Evolutionary conservation across 768 basidiomycete species (phyloP), one percentile per base, ranked within the genome.

Genomic region (Phlebiopsis flavidoalba): DNA sequence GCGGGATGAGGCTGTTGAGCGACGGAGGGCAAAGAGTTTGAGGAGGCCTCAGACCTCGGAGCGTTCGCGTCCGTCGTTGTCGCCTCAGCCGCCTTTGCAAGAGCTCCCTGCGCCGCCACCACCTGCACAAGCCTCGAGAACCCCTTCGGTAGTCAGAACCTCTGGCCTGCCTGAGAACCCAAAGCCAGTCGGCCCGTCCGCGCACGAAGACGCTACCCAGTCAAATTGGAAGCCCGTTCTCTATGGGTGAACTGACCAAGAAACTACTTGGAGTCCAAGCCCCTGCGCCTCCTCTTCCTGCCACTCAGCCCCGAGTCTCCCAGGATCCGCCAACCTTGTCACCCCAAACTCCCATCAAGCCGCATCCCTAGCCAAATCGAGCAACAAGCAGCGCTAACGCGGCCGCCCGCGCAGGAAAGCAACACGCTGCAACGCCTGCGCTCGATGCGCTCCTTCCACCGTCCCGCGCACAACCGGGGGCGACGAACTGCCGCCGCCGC

Each of bases 361-460:
- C 57, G 46, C 45, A 8, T 43, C 11, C 52, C 53, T 3, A 47
- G 15, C 21, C 52, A 24, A 19, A 35, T 14, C 46, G 36, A 53
- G 14, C 57, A 58, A 15, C 47, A 58, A 14, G 12, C 26, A 17
- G 40, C 17, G 40, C 40, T 43, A 12, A 33, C 31, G 15, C 31
- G 17, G 10, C 33, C 52, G 8, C 17, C 52, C 17, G 15, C 14
- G 33, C 31, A 53, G 15, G 33, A 31, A 10, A 21, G 7, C 49
- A n/a, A 3, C 47, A 46, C 19, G n/a, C 67, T 70, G 14, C 66
- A 63, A 56, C 49, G 71, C 3, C 64, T 89, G 31, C 80, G 80
- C 19, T 72, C 79, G 21, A 75, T 74, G 78, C 80, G 84, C 17
- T 89, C 89, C 8, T 86, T 91, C 75, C 86, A 84, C 66, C 82